Evolutionary conservation across 2,329 filamentous ascomycete species (phyloP), one percentile per base, ranked within the genome.

Genomic region (Colletotrichum tamarilloi): DNA sequence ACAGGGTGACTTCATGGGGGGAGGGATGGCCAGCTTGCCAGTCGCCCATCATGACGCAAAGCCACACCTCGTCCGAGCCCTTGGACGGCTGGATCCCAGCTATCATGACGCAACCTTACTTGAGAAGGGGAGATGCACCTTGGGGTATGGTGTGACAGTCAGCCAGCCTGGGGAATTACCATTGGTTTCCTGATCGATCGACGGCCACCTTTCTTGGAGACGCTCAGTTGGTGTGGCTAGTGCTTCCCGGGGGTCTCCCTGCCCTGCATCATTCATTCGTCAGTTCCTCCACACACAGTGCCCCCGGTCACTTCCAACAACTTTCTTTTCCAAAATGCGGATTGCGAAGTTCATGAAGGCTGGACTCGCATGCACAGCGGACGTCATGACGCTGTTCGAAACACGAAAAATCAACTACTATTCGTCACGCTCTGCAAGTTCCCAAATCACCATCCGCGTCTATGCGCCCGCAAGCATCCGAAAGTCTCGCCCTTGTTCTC

Each of bases 111-210:
- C 74, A 75, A 75, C 66, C 71, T 24, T 53, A 49, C 67, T 67
- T 71, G 68, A 14, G 28, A 38, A 52, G 73, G 56, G 55, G 42
- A 71, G 64, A 58, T 56, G 67, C 53, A 63, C 22, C 57, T 74
- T 62, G 68, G 56, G 68, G 58, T 56, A 75, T 73, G 74, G 74
- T 75, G 74, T 68, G 74, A 74, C 74, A 70, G 65, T 22, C 26
- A 56, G 35, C 53, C 28, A 58, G 58, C 46, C 67, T 55, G 35
- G 66, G 35, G 49, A 52, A 55, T 30, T 64, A 28, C 63, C 74
- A 75, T 75, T 75, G 72, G 74, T 42, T 62, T 71, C 85, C 84
- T 4, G 80, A 77, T 42, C 62, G 75, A 16, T 82, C 81, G 16
- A 79, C 76, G 0, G 85, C 42, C 32, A 62, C 35, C 56, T 49